Evolutionary conservation across 176 grass and related monocot genomes (phyloP).

Genomic region (Stipa capillata): DNA sequence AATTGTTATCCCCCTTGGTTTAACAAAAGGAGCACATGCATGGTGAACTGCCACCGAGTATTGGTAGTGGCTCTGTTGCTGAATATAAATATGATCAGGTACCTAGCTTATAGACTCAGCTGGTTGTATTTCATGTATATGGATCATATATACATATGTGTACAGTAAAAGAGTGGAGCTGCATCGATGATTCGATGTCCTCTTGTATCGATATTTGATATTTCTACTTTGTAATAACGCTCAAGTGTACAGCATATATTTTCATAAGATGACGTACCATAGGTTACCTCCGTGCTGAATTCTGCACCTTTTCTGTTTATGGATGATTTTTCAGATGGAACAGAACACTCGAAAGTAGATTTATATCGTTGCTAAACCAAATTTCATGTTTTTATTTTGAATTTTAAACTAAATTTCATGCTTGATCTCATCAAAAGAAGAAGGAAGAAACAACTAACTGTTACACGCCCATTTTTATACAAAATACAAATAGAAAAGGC

Average conservation of each 20-base stretch:
- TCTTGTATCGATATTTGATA: constrained; percentile 3
- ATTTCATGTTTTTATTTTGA: not conserved
- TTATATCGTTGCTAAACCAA: not conserved
- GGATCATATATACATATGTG: constrained; percentile 7
- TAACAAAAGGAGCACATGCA: constrained; percentile 34
- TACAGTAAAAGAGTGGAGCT: not conserved
- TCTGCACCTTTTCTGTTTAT: not conserved
- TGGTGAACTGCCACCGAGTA: constrained; percentile 36
- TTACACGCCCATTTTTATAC: too few species aligned
- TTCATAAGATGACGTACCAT: too few species aligned
- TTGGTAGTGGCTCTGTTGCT: not conserved
- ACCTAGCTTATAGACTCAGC: not conserved
- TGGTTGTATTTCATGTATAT: not conserved
- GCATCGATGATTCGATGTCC: not conserved
- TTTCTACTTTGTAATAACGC: not conserved
- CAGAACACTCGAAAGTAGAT: not conserved
- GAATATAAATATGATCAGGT: not conserved
- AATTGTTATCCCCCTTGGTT: constrained; percentile 46
- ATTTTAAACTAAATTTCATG: too few species aligned
- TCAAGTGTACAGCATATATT: not conserved
- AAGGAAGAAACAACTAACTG: too few species aligned
- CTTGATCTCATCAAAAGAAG: not conserved
- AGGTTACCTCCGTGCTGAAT: not conserved
- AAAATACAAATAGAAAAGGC: not conserved
- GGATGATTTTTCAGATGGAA: not conserved